A percentile compares a stretch with the other conserved stretches of the same genome.
These are phyloP conservation scores for Tuber aestivum DNA, from an alignment of 495 filamentous ascomycete genomes.

Conservation along the genomic window DNA sequence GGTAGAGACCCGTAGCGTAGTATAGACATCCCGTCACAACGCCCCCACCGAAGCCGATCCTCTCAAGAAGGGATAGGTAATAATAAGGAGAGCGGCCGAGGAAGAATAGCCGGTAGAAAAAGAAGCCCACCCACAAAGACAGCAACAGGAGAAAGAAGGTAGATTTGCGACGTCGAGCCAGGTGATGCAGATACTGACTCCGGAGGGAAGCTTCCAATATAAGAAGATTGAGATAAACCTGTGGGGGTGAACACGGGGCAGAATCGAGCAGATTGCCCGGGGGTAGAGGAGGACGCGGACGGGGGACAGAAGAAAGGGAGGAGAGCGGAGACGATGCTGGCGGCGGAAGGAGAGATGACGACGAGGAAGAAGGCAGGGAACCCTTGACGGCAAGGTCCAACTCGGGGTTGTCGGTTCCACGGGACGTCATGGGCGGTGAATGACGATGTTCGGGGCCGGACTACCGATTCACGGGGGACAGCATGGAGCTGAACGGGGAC, in stretches of 20 bases:
- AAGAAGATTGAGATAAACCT: slow-evolving; percentile 96
- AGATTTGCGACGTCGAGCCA: slow-evolving; percentile 81
- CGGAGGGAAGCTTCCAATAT: slow-evolving; percentile 93
- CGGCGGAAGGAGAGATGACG: slow-evolving; percentile 41
- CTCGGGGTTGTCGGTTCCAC: slow-evolving; percentile 24
- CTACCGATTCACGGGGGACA: not conserved
- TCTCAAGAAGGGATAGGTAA: slow-evolving; percentile 82
- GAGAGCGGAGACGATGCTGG: slow-evolving; percentile 42
- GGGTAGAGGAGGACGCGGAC: slow-evolving; percentile 46
- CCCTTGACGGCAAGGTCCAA: slow-evolving; percentile 57
- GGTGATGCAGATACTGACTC: slow-evolving; percentile 82
- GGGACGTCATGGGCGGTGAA: slow-evolving; percentile 47
- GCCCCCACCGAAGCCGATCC: slow-evolving; percentile 80
- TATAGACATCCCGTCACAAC: slow-evolving; percentile 73
- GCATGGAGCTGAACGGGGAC: not conserved
- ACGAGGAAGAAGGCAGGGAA: slow-evolving; percentile 53
- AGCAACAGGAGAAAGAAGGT: slow-evolving; percentile 88
- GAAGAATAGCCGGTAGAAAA: slow-evolving; percentile 79
- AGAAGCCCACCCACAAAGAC: slow-evolving; percentile 69
- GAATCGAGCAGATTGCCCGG: slow-evolving; percentile 67
- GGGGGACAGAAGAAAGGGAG: slow-evolving; percentile 43
- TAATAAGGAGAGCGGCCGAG: slow-evolving; percentile 93
- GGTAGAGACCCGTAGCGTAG: slow-evolving; percentile 93
- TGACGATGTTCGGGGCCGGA: slow-evolving; percentile 1
- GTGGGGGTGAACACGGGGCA: slow-evolving; percentile 84